Evolutionary conservation across 163 green algal species (phyloP).

Genomic region (Chloroidium sp.): DNA sequence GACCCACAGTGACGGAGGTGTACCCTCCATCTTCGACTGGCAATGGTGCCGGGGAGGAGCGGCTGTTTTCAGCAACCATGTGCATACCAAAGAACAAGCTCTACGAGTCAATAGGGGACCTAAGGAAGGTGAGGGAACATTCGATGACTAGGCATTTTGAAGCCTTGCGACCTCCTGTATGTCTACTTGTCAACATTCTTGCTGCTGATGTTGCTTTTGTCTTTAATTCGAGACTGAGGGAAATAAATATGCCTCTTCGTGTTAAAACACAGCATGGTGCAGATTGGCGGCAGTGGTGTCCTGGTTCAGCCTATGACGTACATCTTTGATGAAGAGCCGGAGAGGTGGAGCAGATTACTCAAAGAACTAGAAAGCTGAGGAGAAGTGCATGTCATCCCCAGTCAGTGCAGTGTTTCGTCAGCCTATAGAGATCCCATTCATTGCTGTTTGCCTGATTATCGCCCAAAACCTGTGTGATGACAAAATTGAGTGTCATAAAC

Average conservation of each 20-base stretch:
- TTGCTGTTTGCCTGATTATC: too few relatives aligned
- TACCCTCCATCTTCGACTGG: too few relatives aligned
- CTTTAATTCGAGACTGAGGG: too few relatives aligned
- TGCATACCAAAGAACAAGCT: constrained; percentile 85
- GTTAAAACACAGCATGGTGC: not conserved
- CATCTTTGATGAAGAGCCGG: constrained; percentile 95
- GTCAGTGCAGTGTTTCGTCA: too few relatives aligned
- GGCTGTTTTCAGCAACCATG: constrained; percentile 74
- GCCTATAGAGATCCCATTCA: too few relatives aligned
- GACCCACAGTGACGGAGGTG: too few relatives aligned
- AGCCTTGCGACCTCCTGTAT: too few relatives aligned
- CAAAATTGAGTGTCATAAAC: too few relatives aligned
- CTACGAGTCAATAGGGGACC: constrained; percentile 80
- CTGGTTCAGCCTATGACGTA: constrained; percentile 95
- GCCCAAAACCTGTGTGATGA: too few relatives aligned
- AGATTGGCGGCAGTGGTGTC: constrained; percentile 86
- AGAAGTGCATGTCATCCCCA: too few relatives aligned
- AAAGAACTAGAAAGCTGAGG: constrained; percentile 7
- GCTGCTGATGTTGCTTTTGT: not conserved
- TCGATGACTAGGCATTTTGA: too few relatives aligned
- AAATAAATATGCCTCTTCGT: too few relatives aligned
- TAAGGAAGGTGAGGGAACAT: constrained; percentile 55
- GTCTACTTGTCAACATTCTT: not conserved
- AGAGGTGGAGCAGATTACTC: constrained; percentile 71
- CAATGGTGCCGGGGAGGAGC: constrained; percentile 13